Percentiles rank a stretch among this genome's conserved stretches.
Conservation (phyloP, 2,329 filamentous ascomycete species). For the Monosporascus sp. region DNA sequence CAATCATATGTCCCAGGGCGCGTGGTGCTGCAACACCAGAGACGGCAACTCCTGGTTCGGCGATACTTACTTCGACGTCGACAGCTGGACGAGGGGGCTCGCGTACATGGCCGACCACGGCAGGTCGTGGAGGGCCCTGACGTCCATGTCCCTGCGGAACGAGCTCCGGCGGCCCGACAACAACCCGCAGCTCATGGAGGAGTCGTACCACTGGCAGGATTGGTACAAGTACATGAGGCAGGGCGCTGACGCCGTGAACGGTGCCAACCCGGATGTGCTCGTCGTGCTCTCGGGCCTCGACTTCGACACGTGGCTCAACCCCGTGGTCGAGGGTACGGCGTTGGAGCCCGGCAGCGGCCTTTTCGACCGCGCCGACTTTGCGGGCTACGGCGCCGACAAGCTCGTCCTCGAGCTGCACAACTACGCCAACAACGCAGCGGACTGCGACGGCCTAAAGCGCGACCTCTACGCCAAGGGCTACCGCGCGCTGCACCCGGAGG, state of each 20-base stretch:
- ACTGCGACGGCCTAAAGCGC: conserved; percentile 40
- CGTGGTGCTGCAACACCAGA: conserved; percentile 50
- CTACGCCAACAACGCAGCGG: conserved; percentile 46
- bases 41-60: conserved; percentile 59
- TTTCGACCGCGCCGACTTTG: conserved; percentile 42
- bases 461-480: conserved; percentile 48
- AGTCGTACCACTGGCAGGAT: conserved; percentile 49
- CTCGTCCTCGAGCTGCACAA: conserved; percentile 57
- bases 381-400: conserved; percentile 42
- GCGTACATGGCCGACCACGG: conserved; percentile 54
- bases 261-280: conserved; percentile 44
- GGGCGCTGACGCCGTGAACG: conserved; percentile 44
- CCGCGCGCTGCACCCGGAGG: conserved; percentile 39
- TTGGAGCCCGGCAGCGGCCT: conserved; percentile 39
- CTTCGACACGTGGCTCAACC: conserved; percentile 50
- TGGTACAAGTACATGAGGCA: conserved; percentile 48
- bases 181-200: conserved; percentile 24
- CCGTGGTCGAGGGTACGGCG: conserved; percentile 42
- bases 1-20: conserved; percentile 54
- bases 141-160: conserved; percentile 48
- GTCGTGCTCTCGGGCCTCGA: conserved; percentile 55
- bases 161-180: conserved; percentile 42
- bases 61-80: conserved; percentile 51
- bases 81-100: conserved; percentile 56
- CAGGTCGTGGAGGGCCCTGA: conserved; percentile 41